Base-by-base conservation (phyloP, 352 stramenopile species). In the Phytophthora brassicae region DNA sequence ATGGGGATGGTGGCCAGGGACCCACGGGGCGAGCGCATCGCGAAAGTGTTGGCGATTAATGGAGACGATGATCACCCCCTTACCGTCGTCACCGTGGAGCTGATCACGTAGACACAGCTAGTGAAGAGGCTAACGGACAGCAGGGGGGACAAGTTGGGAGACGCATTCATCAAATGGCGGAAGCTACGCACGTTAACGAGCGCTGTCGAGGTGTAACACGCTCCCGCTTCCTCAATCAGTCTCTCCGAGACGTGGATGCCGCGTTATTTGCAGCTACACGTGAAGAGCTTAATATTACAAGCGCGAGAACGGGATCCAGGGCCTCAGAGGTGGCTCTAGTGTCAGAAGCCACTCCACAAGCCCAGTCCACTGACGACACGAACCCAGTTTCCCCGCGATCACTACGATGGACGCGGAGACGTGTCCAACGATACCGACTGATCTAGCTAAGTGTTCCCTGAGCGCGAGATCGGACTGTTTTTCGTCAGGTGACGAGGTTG, bases 221-320 rank as follows among this genome's bases (percentile, higher is more conserved):
- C 2, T 38, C 13, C 8, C 31, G 31, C 31, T n/a, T 38, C 31
- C 39, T 45, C 16, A 45, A 45, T 45, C 39, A 24, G 39, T 22
- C 39, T 45, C 39, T 45, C n/a, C n/a, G 39, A 22, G 39, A 45
- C 11, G 39, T 13, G n/a, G 39, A 26, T 1, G 39, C 16, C 39
- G 39, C 39, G n/a, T 45, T 17, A 26, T 45, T 45, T 45, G 39
- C 39, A 26, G 39, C 39, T 45, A 24, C n/a, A 45, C 39, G 39
- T 45, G n/a, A 45, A 45, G n/a, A 24, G 14, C 39, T 45, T 12
- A 1, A 22, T 24, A 24, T 45, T 14, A 17, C 39, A 12, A 26
- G 39, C 39, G 39, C 39, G 39, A 45, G 13, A 45, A 45, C 39
- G 39, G 39, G 20, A 17, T 45, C 39, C 11, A 24, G 39, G 20